Base-by-base conservation (phyloP, 2,329 filamentous ascomycete genomes). In the Chrysoporthe cubensis region DNA sequence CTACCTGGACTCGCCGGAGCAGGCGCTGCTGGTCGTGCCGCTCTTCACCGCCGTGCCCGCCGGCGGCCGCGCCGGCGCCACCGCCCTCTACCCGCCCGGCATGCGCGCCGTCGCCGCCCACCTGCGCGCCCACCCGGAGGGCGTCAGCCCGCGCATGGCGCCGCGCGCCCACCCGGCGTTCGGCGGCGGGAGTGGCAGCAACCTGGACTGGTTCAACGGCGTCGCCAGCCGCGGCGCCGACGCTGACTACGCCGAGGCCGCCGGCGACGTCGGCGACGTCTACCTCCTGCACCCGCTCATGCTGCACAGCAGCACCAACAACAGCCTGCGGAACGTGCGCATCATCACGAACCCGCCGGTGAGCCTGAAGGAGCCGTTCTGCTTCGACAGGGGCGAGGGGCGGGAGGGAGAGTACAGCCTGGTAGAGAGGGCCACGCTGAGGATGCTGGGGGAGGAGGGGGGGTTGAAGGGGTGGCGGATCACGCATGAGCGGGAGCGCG, bases 1-100 rank as follows among this genome's bases (percentile, higher is more conserved):
- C 78, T 92, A 89, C 71, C 84, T 92, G 46, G 90, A 92, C 74
- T 89, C 86, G 26, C 87, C 87, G 0, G 90, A 92, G 78, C 90
- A 92, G 76, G 90, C 82, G 0, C 78, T 92, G 16, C 81, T 92
- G 0, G 88, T 91, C 14, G 91, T 90, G 52, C 89, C 90, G 1
- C 76, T 91, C 5, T 92, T 89, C 78, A 88, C 83, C 0, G 88
- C 91, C 73, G 86, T 92, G 63, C 78, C 80, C 9, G 26, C 26
- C 26, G 26, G 26, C 26, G 26, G 26, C 77, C 85, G 0, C 81
- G 90, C 90, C 34, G 90, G 90, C 37, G 90, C 87, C 4, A 92
- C 90, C 0, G 81, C 87, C 73, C 84, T 92, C 60, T 90, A 88
- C 72, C 85, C 88, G 0, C 81, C 84, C 63, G 88, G 85, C 0